phyloP scores from a whole-genome alignment of 2,329 filamentous ascomycete genomes.

The Beauveria sp. region DNA sequence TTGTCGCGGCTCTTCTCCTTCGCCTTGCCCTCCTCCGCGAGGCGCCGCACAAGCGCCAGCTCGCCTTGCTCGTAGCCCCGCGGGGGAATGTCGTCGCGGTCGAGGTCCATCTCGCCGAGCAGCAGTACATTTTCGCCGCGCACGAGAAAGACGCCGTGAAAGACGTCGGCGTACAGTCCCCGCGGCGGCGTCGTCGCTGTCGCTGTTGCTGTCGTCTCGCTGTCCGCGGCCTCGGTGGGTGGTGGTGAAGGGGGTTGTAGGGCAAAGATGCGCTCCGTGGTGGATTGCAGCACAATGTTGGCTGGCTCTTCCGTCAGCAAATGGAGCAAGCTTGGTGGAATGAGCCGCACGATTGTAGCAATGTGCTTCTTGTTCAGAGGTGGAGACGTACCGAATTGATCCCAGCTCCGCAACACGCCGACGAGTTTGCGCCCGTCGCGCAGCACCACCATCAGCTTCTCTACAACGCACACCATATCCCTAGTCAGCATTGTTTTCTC shows the following conservation, averaged over 20 bases:
- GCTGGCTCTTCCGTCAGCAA: conserved; percentile 42
- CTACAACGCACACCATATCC: conserved; percentile 40
- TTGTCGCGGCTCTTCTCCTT: conserved; percentile 68
- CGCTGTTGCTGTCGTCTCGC: conserved; percentile 15
- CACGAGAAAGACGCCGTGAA: conserved; percentile 82
- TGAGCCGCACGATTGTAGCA: no score
- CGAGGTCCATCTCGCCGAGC: conserved; percentile 91
- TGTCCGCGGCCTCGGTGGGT: conserved; percentile 20
- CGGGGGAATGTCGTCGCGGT: conserved; percentile 83
- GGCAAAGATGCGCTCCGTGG: conserved; percentile 79
- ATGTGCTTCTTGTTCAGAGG: background rate
- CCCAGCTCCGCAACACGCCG: conserved; percentile 89
- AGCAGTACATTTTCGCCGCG: conserved; percentile 95
- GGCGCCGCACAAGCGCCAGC: conserved; percentile 59
- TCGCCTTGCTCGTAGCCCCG: conserved; percentile 63
- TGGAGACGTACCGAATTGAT: conserved; percentile 76
- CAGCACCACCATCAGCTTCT: conserved; percentile 88
- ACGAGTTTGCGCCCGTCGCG: conserved; percentile 92
- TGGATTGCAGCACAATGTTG: conserved; percentile 91
- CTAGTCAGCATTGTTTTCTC: conserved; percentile 16
- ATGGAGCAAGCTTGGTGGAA: background rate
- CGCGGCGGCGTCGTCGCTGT: conserved; percentile 15
- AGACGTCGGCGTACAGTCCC: conserved; percentile 72
- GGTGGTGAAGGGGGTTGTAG: conserved; percentile 35
- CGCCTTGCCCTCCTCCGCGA: conserved; percentile 65